These are phyloP conservation scores for Clonostachys rhizophaga DNA, from an alignment of 2,329 filamentous ascomycete species.

Conservation along the genomic window DNA sequence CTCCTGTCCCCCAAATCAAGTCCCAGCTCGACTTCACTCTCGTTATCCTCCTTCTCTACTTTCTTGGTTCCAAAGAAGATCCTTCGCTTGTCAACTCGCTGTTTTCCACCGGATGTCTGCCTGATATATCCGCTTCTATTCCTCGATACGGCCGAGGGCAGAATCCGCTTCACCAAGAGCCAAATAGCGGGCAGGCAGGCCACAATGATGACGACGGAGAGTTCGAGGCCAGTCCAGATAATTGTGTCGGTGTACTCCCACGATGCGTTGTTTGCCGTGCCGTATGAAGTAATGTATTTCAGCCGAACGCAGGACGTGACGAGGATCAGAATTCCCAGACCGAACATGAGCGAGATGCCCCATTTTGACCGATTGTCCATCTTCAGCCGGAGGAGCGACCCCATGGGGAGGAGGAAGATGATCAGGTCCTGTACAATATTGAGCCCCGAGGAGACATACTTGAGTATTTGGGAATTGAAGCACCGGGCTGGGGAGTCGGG, in stretches of 20 bases:
- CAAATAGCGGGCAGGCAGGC: constrained; percentile 33
- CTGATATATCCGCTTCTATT: constrained; percentile 2
- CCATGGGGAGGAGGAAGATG: constrained; percentile 36
- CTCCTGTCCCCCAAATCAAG: constrained; percentile 20
- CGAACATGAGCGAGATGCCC: constrained; percentile 35
- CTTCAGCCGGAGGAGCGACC: constrained; percentile 28
- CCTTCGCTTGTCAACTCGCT: too few species aligned
- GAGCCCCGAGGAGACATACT: constrained; percentile 34
- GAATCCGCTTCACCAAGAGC: constrained; percentile 12
- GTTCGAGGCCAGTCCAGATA: constrained; percentile 37
- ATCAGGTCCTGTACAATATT: constrained; percentile 40
- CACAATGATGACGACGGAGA: constrained; percentile 33
- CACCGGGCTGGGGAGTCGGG: constrained; percentile 6
- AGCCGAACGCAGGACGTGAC: constrained; percentile 27
- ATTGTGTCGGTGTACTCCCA: constrained; percentile 33
- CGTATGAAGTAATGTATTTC: constrained; percentile 22
- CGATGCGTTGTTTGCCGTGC: constrained; percentile 26
- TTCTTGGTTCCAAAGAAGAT: not conserved
- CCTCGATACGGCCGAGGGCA: not conserved
- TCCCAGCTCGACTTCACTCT: constrained; percentile 14
- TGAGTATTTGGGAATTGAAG: constrained; percentile 18
- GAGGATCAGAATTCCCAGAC: constrained; percentile 33
- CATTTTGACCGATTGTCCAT: constrained; percentile 35
- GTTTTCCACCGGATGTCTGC: not conserved
- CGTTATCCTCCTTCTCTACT: constrained; percentile 7